phyloP scores from a whole-genome alignment of 495 filamentous ascomycete genomes.

The Cairneyella variabilis region DNA sequence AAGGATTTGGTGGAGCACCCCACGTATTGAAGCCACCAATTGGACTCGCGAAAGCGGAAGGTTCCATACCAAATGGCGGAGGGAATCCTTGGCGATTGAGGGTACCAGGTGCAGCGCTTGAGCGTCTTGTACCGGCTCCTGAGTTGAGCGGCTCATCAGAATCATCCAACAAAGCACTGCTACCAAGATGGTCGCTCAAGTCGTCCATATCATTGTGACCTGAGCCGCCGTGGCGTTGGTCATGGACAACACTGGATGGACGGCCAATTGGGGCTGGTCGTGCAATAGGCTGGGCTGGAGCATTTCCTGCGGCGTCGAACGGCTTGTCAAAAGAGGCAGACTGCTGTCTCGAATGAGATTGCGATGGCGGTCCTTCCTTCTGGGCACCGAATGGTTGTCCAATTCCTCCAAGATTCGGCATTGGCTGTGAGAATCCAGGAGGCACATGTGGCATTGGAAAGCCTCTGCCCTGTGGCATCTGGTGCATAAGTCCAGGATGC shows the following conservation, averaged over 20 bases:
- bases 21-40: slow-evolving; percentile 19
- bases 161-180: slow-evolving; percentile 88
- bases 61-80: slow-evolving; percentile 25
- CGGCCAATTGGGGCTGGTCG: slow-evolving; percentile 86
- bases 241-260: slow-evolving; percentile 67
- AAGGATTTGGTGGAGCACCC: slow-evolving; percentile 25
- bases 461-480: slow-evolving; percentile 58
- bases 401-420: slow-evolving; percentile 26
- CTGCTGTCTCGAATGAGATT: slow-evolving; percentile 55
- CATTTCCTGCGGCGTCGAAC: slow-evolving; percentile 32
- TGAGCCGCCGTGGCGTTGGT: slow-evolving; percentile 35
- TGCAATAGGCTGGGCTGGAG: slow-evolving; percentile 57
- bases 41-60: slow-evolving; percentile 19
- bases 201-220: slow-evolving; percentile 59
- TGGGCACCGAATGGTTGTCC: slow-evolving; percentile 20
- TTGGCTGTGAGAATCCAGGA: slow-evolving; percentile 49
- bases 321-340: slow-evolving; percentile 56
- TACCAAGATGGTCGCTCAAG: slow-evolving; percentile 80
- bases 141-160: slow-evolving; percentile 47
- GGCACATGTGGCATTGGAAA: slow-evolving; percentile 58
- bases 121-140: slow-evolving; percentile 23
- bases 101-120: slow-evolving; percentile 26
- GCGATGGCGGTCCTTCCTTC: slow-evolving; percentile 33
- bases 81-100: slow-evolving; percentile 16
- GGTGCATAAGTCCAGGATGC: slow-evolving; percentile 52